These are phyloP conservation scores for Penicillium desertorum DNA, from an alignment of 495 filamentous ascomycete genomes.

Conservation along the genomic window DNA sequence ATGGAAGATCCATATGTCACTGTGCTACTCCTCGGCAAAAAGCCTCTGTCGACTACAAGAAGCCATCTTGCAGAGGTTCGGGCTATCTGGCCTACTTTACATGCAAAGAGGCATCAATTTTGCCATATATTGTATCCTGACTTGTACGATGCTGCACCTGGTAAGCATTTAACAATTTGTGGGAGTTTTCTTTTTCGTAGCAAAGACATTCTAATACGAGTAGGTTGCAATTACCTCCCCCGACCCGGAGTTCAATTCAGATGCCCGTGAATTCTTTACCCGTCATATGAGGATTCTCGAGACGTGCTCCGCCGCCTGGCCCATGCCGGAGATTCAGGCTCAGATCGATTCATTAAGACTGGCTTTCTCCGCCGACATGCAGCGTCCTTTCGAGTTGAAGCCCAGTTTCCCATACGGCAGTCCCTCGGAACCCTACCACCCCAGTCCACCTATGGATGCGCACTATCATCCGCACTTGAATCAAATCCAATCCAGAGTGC, in stretches of 20 bases:
- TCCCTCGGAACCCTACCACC: constrained; percentile 60
- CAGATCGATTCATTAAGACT: constrained; percentile 88
- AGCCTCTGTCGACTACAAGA: constrained; percentile 89
- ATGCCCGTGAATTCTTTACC: constrained; percentile 87
- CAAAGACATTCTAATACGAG: constrained; percentile 21
- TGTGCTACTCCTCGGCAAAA: constrained; percentile 86
- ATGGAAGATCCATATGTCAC: constrained; percentile 85
- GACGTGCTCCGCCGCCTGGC: constrained; percentile 78
- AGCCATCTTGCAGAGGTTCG: constrained; percentile 72
- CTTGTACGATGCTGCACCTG: constrained; percentile 92
- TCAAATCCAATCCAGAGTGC: constrained; percentile 61
- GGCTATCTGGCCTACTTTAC: constrained; percentile 77
- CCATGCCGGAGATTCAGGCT: constrained; percentile 87
- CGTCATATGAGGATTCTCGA: constrained; percentile 96
- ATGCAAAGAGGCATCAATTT: constrained; percentile 97
- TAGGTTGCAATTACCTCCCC: constrained; percentile 93
- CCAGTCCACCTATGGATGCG: constrained; percentile 60
- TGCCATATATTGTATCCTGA: constrained; percentile 87
- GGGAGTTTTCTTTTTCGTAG: not conserved
- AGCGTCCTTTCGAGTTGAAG: constrained; percentile 85
- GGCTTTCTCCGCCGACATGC: constrained; percentile 87
- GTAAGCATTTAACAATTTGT: constrained; percentile 52
- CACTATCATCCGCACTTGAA: constrained; percentile 43
- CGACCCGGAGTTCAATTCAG: constrained; percentile 80
- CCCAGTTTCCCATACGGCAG: constrained; percentile 85